Conservation (phyloP, 345 rosid genomes). For the Rhizophora mangle region DNA sequence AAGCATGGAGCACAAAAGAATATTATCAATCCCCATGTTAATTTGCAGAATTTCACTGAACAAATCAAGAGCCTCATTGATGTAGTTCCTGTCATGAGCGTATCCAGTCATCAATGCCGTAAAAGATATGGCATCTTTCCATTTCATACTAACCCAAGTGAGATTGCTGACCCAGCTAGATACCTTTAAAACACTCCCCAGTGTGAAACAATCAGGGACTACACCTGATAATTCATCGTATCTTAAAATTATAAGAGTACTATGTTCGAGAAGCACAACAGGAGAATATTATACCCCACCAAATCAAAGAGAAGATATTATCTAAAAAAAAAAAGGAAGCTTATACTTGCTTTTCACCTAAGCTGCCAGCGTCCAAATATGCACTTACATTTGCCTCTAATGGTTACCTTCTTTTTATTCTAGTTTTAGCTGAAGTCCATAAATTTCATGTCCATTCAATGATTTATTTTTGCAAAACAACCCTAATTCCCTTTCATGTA, state of each 20-base stretch:
- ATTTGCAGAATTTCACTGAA: conserved; percentile 46
- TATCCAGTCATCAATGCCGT: conserved; percentile 62
- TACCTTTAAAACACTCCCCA: conserved; percentile 63
- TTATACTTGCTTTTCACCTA: neutral
- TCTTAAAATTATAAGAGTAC: conserved; percentile 1
- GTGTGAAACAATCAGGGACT: conserved; percentile 59
- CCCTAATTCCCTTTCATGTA: too few relatives aligned
- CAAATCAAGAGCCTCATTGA: conserved; percentile 41
- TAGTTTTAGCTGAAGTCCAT: too few relatives aligned
- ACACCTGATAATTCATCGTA: conserved; percentile 39
- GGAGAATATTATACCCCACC: neutral
- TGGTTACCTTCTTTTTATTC: too few relatives aligned
- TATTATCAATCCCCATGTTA: conserved; percentile 50
- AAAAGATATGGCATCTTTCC: conserved; percentile 55
- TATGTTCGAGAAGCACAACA: neutral
- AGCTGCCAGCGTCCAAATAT: neutral
- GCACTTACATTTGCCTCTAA: too few relatives aligned
- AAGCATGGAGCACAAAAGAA: conserved; percentile 55
- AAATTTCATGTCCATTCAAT: too few relatives aligned
- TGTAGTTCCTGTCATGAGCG: conserved; percentile 30
- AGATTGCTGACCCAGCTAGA: conserved; percentile 31
- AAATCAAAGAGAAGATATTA: neutral
- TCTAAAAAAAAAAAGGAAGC: neutral
- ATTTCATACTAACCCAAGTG: conserved; percentile 34
- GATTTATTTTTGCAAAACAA: too few relatives aligned